Conservation (phyloP, 441 rosid species). For the Adansonia rubrostipa region DNA sequence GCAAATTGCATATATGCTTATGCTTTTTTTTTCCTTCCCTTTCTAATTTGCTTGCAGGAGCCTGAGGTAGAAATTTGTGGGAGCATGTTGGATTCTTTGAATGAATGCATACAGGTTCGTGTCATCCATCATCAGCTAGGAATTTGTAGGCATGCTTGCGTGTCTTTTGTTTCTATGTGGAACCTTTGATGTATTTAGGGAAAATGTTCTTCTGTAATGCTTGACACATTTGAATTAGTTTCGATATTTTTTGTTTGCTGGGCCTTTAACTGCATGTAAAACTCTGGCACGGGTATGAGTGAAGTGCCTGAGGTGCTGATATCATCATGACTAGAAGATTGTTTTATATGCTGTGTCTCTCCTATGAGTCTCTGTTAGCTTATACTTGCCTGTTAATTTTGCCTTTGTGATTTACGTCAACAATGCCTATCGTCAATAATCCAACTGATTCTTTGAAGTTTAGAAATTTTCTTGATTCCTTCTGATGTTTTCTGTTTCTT, state of each 20-base stretch:
- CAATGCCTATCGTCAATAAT: background rate
- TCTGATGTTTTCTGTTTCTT: background rate
- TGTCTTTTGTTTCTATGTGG: background rate
- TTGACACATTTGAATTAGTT: background rate
- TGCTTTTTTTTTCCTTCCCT: background rate
- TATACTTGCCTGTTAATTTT: slow-evolving; percentile 12
- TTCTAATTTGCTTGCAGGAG: slow-evolving; percentile 48
- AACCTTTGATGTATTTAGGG: slow-evolving; percentile 15
- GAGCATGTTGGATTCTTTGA: slow-evolving; percentile 61
- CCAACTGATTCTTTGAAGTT: background rate
- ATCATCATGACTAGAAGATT: background rate
- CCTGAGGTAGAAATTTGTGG: slow-evolving; percentile 68
- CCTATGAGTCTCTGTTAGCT: background rate
- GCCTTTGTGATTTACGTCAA: background rate
- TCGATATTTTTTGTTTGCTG: background rate
- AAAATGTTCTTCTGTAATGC: background rate
- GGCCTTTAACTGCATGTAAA: slow-evolving; percentile 1
- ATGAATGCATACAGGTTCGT: slow-evolving; percentile 64
- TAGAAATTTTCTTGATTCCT: background rate
- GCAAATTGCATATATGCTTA: background rate
- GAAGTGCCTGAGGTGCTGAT: background rate
- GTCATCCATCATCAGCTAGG: slow-evolving; percentile 14
- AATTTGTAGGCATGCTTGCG: background rate
- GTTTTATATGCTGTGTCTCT: background rate
- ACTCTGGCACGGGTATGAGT: background rate